Base-by-base conservation (phyloP, 2,329 filamentous ascomycete genomes). In the Penicillium freii region DNA sequence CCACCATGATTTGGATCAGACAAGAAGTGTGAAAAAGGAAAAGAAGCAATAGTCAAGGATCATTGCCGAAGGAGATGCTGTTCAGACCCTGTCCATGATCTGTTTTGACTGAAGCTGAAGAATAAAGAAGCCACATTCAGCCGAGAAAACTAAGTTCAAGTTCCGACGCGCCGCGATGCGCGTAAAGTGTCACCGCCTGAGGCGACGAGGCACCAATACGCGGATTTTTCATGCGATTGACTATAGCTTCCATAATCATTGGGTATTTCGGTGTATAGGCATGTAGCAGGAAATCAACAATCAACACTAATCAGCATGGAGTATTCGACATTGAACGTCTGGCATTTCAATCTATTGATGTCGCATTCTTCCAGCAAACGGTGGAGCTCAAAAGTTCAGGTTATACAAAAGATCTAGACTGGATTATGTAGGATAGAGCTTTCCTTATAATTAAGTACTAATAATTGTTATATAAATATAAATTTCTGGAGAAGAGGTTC, bases 1-100 rank as follows among this genome's bases (percentile, higher is more conserved):
- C 74, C 62, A 76, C 74, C 75, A 77, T 77, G 65, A 65, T 76
- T 73, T 50, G 62, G 51, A 57, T 54, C 54, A 54, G 46, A 62
- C 59, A 53, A 62, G 50, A 58, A 49, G 56, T 36, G 15, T 31
- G 23, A 25, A 44, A 15, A 21, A 45, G 47, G 55, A 60, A 56
- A 57, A 47, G 53, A 57, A 31, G 52, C 51, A 51, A 56, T 57
- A 59, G 34, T 55, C 49, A 62, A 68, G 43, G 60, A 68, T 62
- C 71, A 73, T 73, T 64, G 64, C 71, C 68, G 60, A 61, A 50
- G 46, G 45, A 55, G 46, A 42, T 42, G 31, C 11, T 34, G 23
- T 36, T 48, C 33, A 47, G 44, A 43, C 21, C 34, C 53, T 51
- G 36, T 40, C 51, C 50, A 57, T 55, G 45, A 19, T 46, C 34